Percentiles rank a stretch among this genome's conserved stretches.
Conservation (phyloP, 768 basidiomycete genomes). For the Phaeotremella skinneri region DNA sequence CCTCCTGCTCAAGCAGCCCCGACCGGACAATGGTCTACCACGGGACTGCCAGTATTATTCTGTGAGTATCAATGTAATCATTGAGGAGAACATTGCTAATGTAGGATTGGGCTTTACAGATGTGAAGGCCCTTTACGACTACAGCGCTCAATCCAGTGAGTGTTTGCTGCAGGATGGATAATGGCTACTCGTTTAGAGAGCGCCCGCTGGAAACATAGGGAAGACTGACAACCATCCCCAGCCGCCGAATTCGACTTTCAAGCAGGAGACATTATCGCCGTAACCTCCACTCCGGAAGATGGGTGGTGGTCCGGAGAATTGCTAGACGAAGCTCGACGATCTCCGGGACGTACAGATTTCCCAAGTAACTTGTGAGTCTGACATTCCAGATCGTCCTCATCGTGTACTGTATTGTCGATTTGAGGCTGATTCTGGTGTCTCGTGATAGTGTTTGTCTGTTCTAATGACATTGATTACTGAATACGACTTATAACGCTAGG, state of each 20-base stretch:
- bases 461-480: slow-evolving; percentile 8
- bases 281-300: slow-evolving; percentile 88
- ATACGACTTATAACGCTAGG: neutral
- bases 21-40: slow-evolving; percentile 77
- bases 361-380: slow-evolving; percentile 52
- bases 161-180: neutral
- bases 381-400: neutral
- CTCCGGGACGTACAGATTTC: slow-evolving; percentile 50
- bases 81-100: neutral
- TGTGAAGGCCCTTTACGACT: slow-evolving; percentile 78
- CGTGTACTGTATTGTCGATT: neutral
- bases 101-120: slow-evolving; percentile 17
- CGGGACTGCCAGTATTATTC: slow-evolving; percentile 77
- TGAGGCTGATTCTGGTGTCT: neutral
- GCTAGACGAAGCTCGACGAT: slow-evolving; percentile 48
- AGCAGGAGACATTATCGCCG: slow-evolving; percentile 89
- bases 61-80: slow-evolving; percentile 58
- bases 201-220: neutral
- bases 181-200: neutral
- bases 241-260: slow-evolving; percentile 97
- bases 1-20: slow-evolving; percentile 55
- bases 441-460: slow-evolving; percentile 35
- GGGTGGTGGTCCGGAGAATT: slow-evolving; percentile 90
- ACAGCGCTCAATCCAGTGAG: slow-evolving; percentile 63
- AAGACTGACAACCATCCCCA: slow-evolving; percentile 57